phyloP scores from a whole-genome alignment of 805 yeast genomes.

The Ogataea pilisensis region DNA sequence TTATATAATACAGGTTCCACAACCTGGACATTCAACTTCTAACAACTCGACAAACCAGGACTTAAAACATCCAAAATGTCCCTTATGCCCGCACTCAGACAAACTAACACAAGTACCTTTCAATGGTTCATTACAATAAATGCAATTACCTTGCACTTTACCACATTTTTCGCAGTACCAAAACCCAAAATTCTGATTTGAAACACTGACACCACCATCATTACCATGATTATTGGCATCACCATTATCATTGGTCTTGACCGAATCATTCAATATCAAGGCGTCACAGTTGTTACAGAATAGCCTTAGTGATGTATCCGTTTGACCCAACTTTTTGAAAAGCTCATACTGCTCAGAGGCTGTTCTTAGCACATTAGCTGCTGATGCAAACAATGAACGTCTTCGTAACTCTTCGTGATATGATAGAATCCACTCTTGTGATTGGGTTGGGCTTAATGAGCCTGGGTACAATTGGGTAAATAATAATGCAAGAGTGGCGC shows the following conservation, averaged over 20 bases:
- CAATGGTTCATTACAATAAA: slow-evolving; percentile 73
- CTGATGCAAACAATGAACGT: slow-evolving; percentile 48
- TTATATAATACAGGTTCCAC: slow-evolving; percentile 32
- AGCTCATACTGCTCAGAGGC: slow-evolving; percentile 28
- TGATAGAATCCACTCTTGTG: slow-evolving; percentile 52
- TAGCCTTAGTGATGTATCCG: slow-evolving; percentile 42
- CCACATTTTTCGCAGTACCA: slow-evolving; percentile 85
- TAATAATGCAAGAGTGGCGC: slow-evolving; percentile 52
- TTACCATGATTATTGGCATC: background rate
- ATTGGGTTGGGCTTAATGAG: slow-evolving; percentile 25
- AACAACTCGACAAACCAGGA: slow-evolving; percentile 69
- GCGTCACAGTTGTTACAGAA: slow-evolving; percentile 60
- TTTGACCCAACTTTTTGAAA: slow-evolving; percentile 34
- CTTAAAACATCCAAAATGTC: slow-evolving; percentile 76
- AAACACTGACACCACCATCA: slow-evolving; percentile 19
- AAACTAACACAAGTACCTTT: slow-evolving; percentile 60
- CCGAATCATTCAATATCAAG: slow-evolving; percentile 61
- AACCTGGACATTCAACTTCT: slow-evolving; percentile 79
- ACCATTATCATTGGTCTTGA: slow-evolving; percentile 24
- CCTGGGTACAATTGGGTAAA: slow-evolving; percentile 41
- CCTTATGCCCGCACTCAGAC: slow-evolving; percentile 79
- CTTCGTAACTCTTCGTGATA: slow-evolving; percentile 54
- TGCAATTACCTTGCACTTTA: slow-evolving; percentile 60
- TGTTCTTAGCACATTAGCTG: slow-evolving; percentile 50
- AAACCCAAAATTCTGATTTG: slow-evolving; percentile 49